Conservation (phyloP, 1,284 basidiomycete genomes). For the Sanghuangporus weigelae region DNA sequence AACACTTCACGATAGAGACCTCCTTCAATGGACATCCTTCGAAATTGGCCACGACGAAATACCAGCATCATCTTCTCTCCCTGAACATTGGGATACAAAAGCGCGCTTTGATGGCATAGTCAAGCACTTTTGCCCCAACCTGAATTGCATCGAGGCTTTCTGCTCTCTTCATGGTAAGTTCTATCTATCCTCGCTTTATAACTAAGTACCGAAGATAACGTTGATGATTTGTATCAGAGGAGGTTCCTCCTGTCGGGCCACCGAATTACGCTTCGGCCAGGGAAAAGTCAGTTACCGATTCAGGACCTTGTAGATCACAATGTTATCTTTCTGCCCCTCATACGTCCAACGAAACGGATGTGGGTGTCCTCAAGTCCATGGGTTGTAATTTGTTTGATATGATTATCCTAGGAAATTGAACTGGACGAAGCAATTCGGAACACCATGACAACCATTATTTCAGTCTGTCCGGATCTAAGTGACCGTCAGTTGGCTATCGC, state of each 20-base stretch:
- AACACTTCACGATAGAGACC: constrained; percentile 9
- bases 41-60: constrained; percentile 5
- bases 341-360: no score
- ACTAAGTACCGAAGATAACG: neutral
- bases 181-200: neutral
- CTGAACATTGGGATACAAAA: constrained; percentile 22
- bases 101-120: constrained; percentile 32
- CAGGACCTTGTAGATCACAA: constrained; percentile 16
- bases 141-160: constrained; percentile 46
- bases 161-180: constrained; percentile 43
- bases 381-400: no score
- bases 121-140: constrained; percentile 45
- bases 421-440: constrained; percentile 16
- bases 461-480: constrained; percentile 29
- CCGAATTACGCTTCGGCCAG: neutral
- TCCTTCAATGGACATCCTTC: constrained; percentile 17
- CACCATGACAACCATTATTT: constrained; percentile 27
- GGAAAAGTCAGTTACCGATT: neutral
- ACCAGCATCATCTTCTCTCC: neutral
- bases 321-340: constrained; percentile 9
- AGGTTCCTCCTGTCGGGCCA: neutral
- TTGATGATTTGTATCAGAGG: neutral
- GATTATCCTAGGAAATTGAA: constrained; percentile 19
- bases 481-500: constrained; percentile 37
- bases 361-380: no score